Conservation (phyloP, 164 flowering plant species). For the Umbilicus rupestris region DNA sequence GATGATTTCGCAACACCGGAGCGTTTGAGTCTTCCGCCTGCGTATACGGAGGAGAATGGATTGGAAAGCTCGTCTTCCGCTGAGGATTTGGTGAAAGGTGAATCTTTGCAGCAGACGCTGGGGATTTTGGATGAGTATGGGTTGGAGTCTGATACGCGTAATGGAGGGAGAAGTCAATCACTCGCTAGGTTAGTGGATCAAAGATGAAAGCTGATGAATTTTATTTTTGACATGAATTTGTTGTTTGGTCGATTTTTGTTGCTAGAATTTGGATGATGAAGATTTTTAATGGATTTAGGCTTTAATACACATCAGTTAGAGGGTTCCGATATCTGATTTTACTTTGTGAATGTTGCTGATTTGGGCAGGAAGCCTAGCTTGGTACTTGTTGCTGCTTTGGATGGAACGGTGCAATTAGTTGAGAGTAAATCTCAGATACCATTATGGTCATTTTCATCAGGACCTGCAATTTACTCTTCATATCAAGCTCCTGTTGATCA, state of each 20-base stretch:
- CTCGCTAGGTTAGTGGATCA: not conserved
- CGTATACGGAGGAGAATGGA: not conserved
- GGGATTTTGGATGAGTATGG: not conserved
- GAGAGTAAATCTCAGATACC: conserved; percentile 4
- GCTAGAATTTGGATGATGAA: not conserved
- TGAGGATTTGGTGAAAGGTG: not conserved
- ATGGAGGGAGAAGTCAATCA: not conserved
- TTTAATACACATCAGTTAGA: not conserved
- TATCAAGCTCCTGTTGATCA: conserved; percentile 8
- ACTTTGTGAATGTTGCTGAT: not conserved
- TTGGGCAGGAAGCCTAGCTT: conserved; percentile 3
- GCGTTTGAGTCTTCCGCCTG: not conserved
- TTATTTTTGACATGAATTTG: not conserved
- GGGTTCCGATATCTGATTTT: not conserved
- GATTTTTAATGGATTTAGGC: not conserved
- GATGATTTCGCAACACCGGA: not conserved
- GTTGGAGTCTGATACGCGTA: not conserved
- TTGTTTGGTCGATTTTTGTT: not conserved
- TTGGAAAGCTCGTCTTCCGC: not conserved
- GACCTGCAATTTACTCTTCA: conserved; percentile 3
- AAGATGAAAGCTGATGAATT: not conserved
- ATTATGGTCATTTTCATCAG: conserved; percentile 10
- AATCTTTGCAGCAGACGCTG: not conserved
- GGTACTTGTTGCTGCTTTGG: conserved; percentile 6
- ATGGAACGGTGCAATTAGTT: conserved; percentile 7